These are phyloP conservation scores for Gloeostereum incarnatum DNA, from an alignment of 768 basidiomycete species.

Conservation along the genomic window DNA sequence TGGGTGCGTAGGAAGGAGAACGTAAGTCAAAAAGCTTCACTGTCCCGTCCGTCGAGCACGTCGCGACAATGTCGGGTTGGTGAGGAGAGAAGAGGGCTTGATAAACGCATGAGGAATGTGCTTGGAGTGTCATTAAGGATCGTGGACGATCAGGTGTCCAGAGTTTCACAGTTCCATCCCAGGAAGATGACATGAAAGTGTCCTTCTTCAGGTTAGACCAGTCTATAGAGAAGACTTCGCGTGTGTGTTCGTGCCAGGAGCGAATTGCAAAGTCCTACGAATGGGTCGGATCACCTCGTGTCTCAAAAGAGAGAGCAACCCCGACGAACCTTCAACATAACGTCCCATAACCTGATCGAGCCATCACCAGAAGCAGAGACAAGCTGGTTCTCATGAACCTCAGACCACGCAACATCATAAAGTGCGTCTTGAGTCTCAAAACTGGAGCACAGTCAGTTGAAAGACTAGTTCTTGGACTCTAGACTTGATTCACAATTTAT, in stretches of 20 bases:
- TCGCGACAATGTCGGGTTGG: slow-evolving; percentile 69
- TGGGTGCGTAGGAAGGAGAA: slow-evolving; percentile 22
- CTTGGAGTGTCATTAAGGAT: slow-evolving; percentile 75
- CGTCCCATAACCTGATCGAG: slow-evolving; percentile 84
- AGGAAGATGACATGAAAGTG: slow-evolving; percentile 77
- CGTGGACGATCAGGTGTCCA: slow-evolving; percentile 80
- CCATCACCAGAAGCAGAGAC: slow-evolving; percentile 88
- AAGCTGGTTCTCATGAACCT: slow-evolving; percentile 89
- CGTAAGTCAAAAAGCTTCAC: slow-evolving; percentile 77
- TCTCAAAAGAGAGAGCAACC: slow-evolving; percentile 20
- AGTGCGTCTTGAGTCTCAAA: slow-evolving; percentile 88
- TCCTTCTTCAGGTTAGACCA: slow-evolving; percentile 95
- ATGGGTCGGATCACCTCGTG: slow-evolving; percentile 20
- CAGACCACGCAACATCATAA: slow-evolving; percentile 92
- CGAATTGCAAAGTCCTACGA: slow-evolving; percentile 79
- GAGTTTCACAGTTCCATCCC: slow-evolving; percentile 88
- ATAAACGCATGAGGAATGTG: slow-evolving; percentile 82
- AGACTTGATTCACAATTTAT: slow-evolving; percentile 54
- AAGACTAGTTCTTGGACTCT: background rate
- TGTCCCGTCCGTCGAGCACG: slow-evolving; percentile 83
- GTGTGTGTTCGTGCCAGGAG: slow-evolving; percentile 90
- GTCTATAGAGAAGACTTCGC: slow-evolving; percentile 89
- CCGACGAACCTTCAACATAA: slow-evolving; percentile 78
- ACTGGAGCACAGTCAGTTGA: slow-evolving; percentile 27
- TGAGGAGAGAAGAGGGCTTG: slow-evolving; percentile 91